Conservation (phyloP, 441 rosid genomes). For the Oxalis stricta region DNA sequence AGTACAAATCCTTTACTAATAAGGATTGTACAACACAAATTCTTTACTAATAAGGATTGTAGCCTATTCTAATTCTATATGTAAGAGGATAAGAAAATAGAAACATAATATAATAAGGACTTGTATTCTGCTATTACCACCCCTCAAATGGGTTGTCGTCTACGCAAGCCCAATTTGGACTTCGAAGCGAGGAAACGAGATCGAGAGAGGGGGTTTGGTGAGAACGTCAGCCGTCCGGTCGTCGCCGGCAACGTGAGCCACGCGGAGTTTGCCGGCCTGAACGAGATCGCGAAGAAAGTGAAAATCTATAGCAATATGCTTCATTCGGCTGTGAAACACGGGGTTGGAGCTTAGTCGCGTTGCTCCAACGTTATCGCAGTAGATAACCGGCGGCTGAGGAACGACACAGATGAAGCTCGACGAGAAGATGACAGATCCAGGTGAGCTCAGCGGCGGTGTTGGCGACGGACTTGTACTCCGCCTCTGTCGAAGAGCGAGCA, state of each 20-base stretch:
- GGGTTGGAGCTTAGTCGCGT: neutral
- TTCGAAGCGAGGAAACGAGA: no score
- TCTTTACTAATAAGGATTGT: no score
- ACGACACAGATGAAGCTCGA: neutral
- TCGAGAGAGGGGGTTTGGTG: neutral
- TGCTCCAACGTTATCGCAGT: neutral
- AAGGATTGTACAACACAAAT: no score
- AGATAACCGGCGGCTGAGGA: neutral
- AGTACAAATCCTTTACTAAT: no score
- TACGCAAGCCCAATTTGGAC: no score
- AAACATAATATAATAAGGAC: no score
- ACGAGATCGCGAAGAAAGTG: neutral
- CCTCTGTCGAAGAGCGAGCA: neutral
- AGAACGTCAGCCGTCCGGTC: neutral
- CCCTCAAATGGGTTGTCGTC: no score
- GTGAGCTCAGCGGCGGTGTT: neutral
- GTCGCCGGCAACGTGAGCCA: neutral
- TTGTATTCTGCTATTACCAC: no score
- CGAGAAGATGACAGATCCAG: neutral
- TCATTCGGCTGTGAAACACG: neutral
- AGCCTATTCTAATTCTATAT: no score
- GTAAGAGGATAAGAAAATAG: no score
- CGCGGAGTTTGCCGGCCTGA: neutral
- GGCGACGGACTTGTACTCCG: neutral
- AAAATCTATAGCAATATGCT: neutral